Evolutionary conservation across 2,329 filamentous ascomycete genomes (phyloP).

Genomic region (Alternaria consortialis): DNA sequence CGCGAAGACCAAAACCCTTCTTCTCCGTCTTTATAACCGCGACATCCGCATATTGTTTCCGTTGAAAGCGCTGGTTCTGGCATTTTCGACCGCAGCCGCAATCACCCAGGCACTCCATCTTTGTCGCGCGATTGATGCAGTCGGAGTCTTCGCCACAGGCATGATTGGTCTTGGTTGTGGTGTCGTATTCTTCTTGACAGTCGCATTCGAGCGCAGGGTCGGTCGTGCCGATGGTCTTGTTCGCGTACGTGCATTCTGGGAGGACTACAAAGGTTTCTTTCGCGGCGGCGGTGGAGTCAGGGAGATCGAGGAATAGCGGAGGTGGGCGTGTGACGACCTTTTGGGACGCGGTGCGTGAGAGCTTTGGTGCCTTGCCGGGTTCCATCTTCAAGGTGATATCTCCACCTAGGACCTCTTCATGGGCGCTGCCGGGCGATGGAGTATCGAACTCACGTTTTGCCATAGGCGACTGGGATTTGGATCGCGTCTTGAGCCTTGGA

Average conservation of each 20-base stretch:
- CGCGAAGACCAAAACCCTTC: constrained; percentile 92
- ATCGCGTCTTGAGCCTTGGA: constrained; percentile 39
- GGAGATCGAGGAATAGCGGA: constrained; percentile 75
- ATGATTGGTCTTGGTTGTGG: constrained; percentile 68
- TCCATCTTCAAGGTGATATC: constrained; percentile 71
- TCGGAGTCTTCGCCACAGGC: constrained; percentile 96
- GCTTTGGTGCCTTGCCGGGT: constrained; percentile 71
- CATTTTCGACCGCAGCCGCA: constrained; percentile 89
- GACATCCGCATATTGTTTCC: constrained; percentile 87
- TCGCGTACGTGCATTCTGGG: constrained; percentile 85
- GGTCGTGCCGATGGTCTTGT: constrained; percentile 88
- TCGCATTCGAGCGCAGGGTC: constrained; percentile 96
- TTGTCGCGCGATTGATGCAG: constrained; percentile 97
- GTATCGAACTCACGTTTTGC: constrained; percentile 40
- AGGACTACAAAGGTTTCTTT: constrained; percentile 81
- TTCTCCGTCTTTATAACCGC: constrained; percentile 98
- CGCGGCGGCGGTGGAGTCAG: constrained; percentile 81
- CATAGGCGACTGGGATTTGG: constrained; percentile 45
- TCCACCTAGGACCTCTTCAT: constrained; percentile 66
- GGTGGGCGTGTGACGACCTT: constrained; percentile 71
- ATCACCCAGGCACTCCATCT: constrained; percentile 91
- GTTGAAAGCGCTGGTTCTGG: constrained; percentile 94
- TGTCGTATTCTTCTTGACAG: constrained; percentile 86
- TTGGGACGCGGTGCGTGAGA: constrained; percentile 76
- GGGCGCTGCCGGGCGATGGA: constrained; percentile 52